Conservation (phyloP, 768 basidiomycete genomes). For the Boletus sp. region DNA sequence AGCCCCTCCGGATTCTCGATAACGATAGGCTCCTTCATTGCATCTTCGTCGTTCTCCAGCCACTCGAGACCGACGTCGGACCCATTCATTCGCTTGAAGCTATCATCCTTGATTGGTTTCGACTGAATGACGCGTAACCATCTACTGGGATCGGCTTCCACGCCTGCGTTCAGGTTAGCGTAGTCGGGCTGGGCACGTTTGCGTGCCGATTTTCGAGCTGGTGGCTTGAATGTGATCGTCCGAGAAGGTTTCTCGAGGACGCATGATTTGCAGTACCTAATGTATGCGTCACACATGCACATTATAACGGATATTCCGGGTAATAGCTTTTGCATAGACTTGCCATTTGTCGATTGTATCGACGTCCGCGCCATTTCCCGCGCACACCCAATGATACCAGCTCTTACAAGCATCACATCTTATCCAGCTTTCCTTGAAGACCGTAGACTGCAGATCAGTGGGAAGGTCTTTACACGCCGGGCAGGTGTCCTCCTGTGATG, state of each 20-base stretch:
- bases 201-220: conserved; percentile 76
- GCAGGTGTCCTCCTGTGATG: conserved; percentile 37
- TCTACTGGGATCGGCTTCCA: conserved; percentile 55
- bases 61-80: conserved; percentile 66
- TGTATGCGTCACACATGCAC: conserved; percentile 16
- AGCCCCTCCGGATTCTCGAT: conserved; percentile 75
- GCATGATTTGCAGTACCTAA: conserved; percentile 72
- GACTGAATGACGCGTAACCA: conserved; percentile 70
- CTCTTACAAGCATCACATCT: conserved; percentile 76
- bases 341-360: conserved; percentile 78
- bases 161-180: conserved; percentile 65
- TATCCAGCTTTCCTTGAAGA: conserved; percentile 75
- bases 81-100: conserved; percentile 67
- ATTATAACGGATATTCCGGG: conserved; percentile 11
- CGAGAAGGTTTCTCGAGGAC: conserved; percentile 56
- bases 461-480: conserved; percentile 48
- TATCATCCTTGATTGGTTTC: conserved; percentile 58
- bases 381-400: conserved; percentile 86
- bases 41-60: conserved; percentile 67
- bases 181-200: conserved; percentile 77
- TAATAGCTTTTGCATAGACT: conserved; percentile 24
- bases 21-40: conserved; percentile 81
- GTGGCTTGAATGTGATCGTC: conserved; percentile 69
- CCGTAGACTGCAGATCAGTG: conserved; percentile 29
- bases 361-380: conserved; percentile 60